Base-by-base conservation (phyloP, 169 alveolate genomes). In the Eimeria praecox region DNA sequence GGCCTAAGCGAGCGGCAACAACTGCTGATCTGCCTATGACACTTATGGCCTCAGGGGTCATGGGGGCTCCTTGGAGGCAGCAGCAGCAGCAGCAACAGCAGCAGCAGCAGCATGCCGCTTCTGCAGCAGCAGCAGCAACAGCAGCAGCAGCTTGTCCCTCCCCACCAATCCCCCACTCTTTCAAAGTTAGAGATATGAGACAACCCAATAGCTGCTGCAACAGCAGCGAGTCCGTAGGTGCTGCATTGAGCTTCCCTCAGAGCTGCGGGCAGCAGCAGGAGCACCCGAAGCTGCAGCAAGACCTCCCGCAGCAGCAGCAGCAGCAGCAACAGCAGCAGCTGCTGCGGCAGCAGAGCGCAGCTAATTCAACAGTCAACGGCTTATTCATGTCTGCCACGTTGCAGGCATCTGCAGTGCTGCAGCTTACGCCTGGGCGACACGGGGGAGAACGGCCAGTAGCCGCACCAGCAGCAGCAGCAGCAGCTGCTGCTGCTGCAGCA, bases 1-100 rank as follows among this genome's bases (percentile, higher is more conserved):
- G 90, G 90, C n/a, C 90, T 20, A 46, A 82, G 35, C 46, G 90
- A 30, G 90, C 90, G 27, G 90, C 90, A 82, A 82, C 90, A 82
- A 82, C 75, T 0, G 90, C 90, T 1, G 59, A 38, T 30, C 71
- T 82, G 27, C 90, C 66, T 9, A n/a, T 46, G 52, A 52, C 73
- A 27, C 18, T 38, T n/a, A 64, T n/a, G 71, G 75, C 73, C 66
- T 82, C 90, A 14, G 66, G 75, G 6, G 44, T 33, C 24, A 10
- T 52, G 16, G 52, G 44, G 20, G 52, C 12, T 46, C 71, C 66
- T 18, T 52, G 49, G 90, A 24, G 22, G 90, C 90, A 82, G 73
- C 90, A 82, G 90, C 90, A 82, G 73, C 90, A 59, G 69, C 69
- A 59, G 69, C 69, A 12, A 12, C 56, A 49, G 90, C 90, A 82